Conservation (phyloP, 352 stramenopile genomes). For the Pythium brassicae region DNA sequence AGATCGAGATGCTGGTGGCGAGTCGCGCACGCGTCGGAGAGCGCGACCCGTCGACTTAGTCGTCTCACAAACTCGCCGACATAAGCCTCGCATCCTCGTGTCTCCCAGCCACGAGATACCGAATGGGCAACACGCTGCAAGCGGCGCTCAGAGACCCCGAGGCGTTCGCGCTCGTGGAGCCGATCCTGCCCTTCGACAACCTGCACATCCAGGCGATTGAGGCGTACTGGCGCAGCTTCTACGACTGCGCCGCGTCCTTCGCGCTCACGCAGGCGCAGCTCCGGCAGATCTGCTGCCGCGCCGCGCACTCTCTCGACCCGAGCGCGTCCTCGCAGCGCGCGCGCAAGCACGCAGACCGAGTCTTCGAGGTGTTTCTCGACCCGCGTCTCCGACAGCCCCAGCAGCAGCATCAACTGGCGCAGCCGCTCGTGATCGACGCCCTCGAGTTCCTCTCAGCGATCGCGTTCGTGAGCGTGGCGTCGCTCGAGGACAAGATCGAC, state of each 20-base stretch:
- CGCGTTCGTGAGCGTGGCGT: conserved; percentile 51
- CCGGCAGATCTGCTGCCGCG: conserved; percentile 54
- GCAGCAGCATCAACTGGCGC: conserved; percentile 15
- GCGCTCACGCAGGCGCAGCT: conserved; percentile 58
- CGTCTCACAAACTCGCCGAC: too few relatives aligned
- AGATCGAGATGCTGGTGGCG: too few relatives aligned
- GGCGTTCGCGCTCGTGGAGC: conserved; percentile 44
- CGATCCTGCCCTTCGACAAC: conserved; percentile 71
- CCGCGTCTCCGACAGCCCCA: conserved; percentile 24
- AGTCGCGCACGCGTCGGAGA: too few relatives aligned
- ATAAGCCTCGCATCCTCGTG: too few relatives aligned
- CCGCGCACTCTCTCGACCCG: conserved; percentile 29
- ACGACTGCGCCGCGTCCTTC: conserved; percentile 70
- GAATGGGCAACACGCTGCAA: conserved; percentile 57
- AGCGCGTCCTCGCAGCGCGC: conserved; percentile 37
- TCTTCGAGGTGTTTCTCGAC: conserved; percentile 56
- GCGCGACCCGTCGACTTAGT: too few relatives aligned
- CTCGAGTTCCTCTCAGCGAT: conserved; percentile 79
- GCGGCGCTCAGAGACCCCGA: conserved; percentile 40
- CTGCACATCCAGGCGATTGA: conserved; percentile 69
- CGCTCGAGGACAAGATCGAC: conserved; percentile 77
- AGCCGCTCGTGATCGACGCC: conserved; percentile 44
- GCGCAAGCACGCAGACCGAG: conserved; percentile 41
- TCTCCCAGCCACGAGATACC: background rate
- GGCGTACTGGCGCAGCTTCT: conserved; percentile 81